Base-by-base conservation (phyloP, 2,329 filamentous ascomycete genomes). In the Aureobasidium mangrovei region DNA sequence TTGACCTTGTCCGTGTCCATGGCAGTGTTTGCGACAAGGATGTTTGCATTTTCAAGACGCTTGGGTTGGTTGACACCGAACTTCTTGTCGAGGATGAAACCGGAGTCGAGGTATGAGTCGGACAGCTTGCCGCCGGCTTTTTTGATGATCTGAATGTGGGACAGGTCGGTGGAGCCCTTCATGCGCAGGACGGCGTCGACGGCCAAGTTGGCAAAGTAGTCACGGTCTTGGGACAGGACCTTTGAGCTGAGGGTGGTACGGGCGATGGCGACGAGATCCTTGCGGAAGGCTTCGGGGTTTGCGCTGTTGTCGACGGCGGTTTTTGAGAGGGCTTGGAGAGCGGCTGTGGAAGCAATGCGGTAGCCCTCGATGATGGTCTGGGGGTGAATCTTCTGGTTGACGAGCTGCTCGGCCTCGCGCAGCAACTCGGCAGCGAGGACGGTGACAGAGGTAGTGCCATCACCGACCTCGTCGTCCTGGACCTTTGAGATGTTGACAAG, bases 1-100 rank as follows among this genome's bases (percentile, higher is more conserved):
- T 98, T 98, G 76, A 98, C 88, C 79, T 98, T 98, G 75, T 98
- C 93, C 35, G 93, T 98, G 73, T 98, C 93, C 93, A 98, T 98
- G 9, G 91, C 87, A 46, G 93, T 98, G 75, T 98, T 98, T 60
- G 93, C 93, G 26, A 98, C 88, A 55, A 98, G 74, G 61, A 98
- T 98, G 77, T 97, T 98, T 61, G 91, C 93, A 70, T 98, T 97
- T 72, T 97, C 91, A 65, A 98, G 77, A 56, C 90, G 81, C 79
- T 97, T 97, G 53, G 93, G 93, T 73, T 98, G 93, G 77, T 97
- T 97, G 56, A 97, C 91, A 62, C 93, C 93, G 61, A 98, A 95
- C 76, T 91, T 95, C 81, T 98, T 98, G 77, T 98, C 93, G 53
- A 98, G 77, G 67, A 98, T 97, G 76, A 98, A 98, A 4, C 93